Evolutionary conservation across 805 yeast species (phyloP).

Genomic region (Candida peoriensis): DNA sequence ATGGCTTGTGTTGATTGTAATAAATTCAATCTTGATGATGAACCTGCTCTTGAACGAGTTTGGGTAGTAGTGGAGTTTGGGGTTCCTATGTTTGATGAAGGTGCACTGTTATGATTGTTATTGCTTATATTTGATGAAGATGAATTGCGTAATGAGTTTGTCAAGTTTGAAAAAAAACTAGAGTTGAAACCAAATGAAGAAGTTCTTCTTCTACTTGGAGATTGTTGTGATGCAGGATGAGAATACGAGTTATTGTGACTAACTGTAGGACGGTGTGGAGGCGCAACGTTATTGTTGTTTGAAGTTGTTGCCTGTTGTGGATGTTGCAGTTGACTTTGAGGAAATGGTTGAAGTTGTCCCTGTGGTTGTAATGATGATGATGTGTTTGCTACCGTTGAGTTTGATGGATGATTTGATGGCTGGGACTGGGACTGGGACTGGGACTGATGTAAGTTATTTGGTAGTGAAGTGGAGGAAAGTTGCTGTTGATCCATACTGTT

Average conservation of each 20-base stretch:
- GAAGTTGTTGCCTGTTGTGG: constrained; percentile 2
- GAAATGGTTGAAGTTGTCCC: constrained; percentile 7
- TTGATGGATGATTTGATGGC: no score
- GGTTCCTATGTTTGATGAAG: constrained; percentile 16
- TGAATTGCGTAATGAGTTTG: constrained; percentile 21
- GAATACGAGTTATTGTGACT: constrained; percentile 2
- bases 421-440: no score
- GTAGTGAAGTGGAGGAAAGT: no score
- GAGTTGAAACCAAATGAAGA: constrained; percentile 25
- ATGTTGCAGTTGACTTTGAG: constrained; percentile 2
- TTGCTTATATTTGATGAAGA: no score
- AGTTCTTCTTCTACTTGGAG: constrained; percentile 21
- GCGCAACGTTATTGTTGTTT: neutral
- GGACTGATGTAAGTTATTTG: no score
- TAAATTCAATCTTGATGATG: constrained; percentile 20
- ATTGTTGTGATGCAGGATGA: constrained; percentile 7
- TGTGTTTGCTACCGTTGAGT: constrained; percentile 1
- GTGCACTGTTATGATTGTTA: no score
- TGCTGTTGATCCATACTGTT: no score
- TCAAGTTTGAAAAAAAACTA: constrained; percentile 21
- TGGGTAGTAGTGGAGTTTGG: constrained; percentile 1
- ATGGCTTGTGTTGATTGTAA: constrained; percentile 6
- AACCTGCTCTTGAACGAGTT: constrained; percentile 23
- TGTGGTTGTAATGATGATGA: no score
- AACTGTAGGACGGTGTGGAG: constrained; percentile 6